These are phyloP conservation scores for Phytophthora pisi DNA, from an alignment of 352 stramenopile genomes.

Conservation along the genomic window DNA sequence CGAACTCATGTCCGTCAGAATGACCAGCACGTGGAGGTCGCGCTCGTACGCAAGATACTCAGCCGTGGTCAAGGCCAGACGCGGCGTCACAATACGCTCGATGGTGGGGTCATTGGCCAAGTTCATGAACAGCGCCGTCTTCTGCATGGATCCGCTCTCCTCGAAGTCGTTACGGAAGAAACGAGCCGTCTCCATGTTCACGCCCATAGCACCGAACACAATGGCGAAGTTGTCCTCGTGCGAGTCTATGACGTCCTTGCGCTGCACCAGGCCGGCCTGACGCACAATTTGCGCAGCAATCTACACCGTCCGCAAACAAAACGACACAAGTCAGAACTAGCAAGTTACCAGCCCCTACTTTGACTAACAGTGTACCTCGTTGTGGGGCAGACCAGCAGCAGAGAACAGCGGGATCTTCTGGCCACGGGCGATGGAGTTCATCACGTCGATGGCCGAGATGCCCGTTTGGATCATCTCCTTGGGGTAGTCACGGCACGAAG, in stretches of 20 bases:
- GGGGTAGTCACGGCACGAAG: slow-evolving; percentile 98
- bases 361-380: slow-evolving; percentile 72
- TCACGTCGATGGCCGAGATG: slow-evolving; percentile 99
- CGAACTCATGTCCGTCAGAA: slow-evolving; percentile 99
- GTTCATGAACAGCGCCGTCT: slow-evolving; percentile 99
- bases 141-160: slow-evolving; percentile 98
- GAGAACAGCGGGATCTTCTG: slow-evolving; percentile 99
- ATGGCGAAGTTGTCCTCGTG: slow-evolving; percentile 99
- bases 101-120: slow-evolving; percentile 99
- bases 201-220: slow-evolving; percentile 99
- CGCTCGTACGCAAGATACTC: slow-evolving; percentile 99
- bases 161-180: slow-evolving; percentile 98
- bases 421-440: slow-evolving; percentile 99
- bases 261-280: slow-evolving; percentile 98
- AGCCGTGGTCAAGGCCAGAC: slow-evolving; percentile 97
- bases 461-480: slow-evolving; percentile 99
- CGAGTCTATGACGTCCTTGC: slow-evolving; percentile 98
- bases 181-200: slow-evolving; percentile 99
- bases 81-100: slow-evolving; percentile 99
- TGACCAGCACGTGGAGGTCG: slow-evolving; percentile 99
- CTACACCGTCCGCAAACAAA: slow-evolving; percentile 19
- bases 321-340: slow-evolving; percentile 7
- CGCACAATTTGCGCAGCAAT: slow-evolving; percentile 99
- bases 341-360: background rate
- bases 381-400: slow-evolving; percentile 98